Evolutionary conservation across 202 grass and related monocot species (phyloP), one percentile per base, ranked within the genome.

Genomic region (Cymbopogon flexuosus): DNA sequence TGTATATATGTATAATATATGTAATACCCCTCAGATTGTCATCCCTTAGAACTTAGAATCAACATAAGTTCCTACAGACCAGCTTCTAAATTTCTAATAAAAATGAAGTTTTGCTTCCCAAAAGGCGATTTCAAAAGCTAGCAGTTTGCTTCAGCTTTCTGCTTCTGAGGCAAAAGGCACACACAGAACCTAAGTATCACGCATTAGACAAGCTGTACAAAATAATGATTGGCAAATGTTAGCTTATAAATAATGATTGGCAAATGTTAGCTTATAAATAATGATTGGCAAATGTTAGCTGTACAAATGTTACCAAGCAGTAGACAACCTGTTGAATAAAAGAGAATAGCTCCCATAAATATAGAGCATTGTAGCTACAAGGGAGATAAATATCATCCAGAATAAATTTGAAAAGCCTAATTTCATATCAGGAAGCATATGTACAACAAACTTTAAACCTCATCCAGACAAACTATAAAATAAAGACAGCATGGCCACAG

Each of bases 211-310:
- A 4, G 13, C 1, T 78, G n/a, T 65, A 65, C 11, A 59, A 0
- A 12, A n/a, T 22, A 54, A 78, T 46, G 14, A 27, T 27, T 27
- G 27, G 27, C 27, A 27, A 27, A 27, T 27, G 27, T 27, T 27
- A 27, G 27, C 27, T 27, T 27, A 27, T 27, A 0, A 12, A n/a
- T 22, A 54, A 78, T 46, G 14, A 27, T 27, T 27, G 27, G 27
- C 27, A 27, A 27, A 27, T 27, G 27, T 27, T 27, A 27, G 27
- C 27, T 27, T 27, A 27, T 27, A 0, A 12, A n/a, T 22, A 54
- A 78, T 46, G 14, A n/a, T 79, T 79, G 19, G 36, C 47, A 58
- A 57, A 79, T 85, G 45, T 62, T 69, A 34, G 54, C 41, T 27
- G 27, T 27, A 27, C 27, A 27, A 27, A 27, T 27, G 27, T 27